Conservation (phyloP, 805 yeast genomes). For the Phaffomyces antillensis region DNA sequence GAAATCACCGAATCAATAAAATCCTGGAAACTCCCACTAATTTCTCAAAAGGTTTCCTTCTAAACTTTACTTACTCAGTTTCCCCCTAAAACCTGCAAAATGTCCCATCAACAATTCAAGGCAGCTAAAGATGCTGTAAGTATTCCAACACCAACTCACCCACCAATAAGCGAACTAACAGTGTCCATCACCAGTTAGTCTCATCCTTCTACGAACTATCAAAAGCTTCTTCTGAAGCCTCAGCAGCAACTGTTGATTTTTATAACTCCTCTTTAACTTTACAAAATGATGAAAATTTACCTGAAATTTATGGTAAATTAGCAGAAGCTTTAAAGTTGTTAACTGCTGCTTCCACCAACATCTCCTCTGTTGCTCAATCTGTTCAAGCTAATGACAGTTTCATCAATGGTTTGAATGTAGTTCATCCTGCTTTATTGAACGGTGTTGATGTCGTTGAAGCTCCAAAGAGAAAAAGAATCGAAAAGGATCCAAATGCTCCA, state of each 20-base stretch:
- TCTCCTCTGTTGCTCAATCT: conserved; percentile 21
- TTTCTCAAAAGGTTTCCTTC: not conserved
- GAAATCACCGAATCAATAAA: no score
- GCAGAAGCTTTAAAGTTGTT: conserved; percentile 34
- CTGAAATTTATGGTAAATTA: conserved; percentile 38
- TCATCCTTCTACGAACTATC: conserved; percentile 76
- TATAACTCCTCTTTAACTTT: conserved; percentile 43
- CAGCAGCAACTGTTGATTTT: conserved; percentile 71
- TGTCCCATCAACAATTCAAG: conserved; percentile 19
- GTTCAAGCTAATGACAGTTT: conserved; percentile 9
- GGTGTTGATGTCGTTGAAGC: conserved; percentile 7
- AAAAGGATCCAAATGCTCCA: conserved; percentile 90
- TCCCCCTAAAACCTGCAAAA: not conserved
- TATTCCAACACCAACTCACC: not conserved
- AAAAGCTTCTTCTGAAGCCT: conserved; percentile 81
- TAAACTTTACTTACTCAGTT: not conserved
- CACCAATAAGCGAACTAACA: not conserved
- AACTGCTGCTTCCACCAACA: conserved; percentile 29
- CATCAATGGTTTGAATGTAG: conserved; percentile 4
- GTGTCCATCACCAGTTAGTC: conserved; percentile 40
- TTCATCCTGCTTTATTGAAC: conserved; percentile 9
- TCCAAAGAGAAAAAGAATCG: conserved; percentile 37
- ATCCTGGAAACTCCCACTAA: no score
- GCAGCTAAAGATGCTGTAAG: conserved; percentile 22
- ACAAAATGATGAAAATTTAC: conserved; percentile 38